These are phyloP conservation scores for Fragilaria radians DNA, from an alignment of 108 stramenopile species.

Conservation along the genomic window DNA sequence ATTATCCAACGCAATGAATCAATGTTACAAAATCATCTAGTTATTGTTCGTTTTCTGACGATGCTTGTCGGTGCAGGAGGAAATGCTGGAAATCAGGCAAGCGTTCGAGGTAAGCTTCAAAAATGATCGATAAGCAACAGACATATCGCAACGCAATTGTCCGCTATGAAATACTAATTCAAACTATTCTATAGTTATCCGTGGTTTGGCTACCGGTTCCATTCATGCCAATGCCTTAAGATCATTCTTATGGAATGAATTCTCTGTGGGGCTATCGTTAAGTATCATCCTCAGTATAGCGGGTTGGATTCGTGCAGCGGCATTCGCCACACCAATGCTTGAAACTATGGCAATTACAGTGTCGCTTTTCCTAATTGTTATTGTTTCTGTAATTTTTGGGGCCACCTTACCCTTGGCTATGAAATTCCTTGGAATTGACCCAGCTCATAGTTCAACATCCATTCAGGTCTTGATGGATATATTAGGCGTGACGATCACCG, in stretches of 20 bases:
- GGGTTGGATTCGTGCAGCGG: conserved; percentile 60
- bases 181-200: conserved; percentile 40
- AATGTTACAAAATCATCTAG: conserved; percentile 71
- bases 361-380: conserved; percentile 67
- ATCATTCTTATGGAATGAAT: conserved; percentile 55
- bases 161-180: neutral
- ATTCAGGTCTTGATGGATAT: conserved; percentile 95
- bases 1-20: conserved; percentile 74
- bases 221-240: conserved; percentile 47
- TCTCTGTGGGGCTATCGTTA: conserved; percentile 65
- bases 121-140: neutral
- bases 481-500: conserved; percentile 78
- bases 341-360: conserved; percentile 78
- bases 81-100: conserved; percentile 88
- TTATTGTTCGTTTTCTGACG: conserved; percentile 83
- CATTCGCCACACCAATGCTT: conserved; percentile 54
- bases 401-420: conserved; percentile 71
- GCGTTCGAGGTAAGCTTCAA: conserved; percentile 55
- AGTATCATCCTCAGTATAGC: conserved; percentile 53
- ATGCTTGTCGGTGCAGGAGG: conserved; percentile 92
- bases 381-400: conserved; percentile 68
- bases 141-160: neutral
- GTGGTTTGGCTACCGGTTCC: conserved; percentile 73
- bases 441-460: conserved; percentile 82
- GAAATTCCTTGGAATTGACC: conserved; percentile 73